Conservation (phyloP, 2,329 filamentous ascomycete species). For the Sodiomyces alkalinus region DNA sequence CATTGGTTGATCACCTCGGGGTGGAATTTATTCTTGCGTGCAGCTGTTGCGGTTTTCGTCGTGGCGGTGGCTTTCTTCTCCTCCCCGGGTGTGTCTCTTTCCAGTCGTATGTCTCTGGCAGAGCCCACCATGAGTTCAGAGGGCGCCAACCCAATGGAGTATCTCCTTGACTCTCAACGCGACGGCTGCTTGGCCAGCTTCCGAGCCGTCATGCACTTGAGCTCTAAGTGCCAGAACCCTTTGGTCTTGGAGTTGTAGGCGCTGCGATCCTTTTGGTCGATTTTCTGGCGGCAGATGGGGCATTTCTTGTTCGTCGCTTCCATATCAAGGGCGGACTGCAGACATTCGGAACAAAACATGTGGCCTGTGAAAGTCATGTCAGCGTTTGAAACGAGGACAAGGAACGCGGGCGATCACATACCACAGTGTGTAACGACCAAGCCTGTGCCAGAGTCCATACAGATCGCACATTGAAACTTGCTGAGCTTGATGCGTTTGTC, state of each 20-base stretch:
- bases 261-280: conserved; percentile 30
- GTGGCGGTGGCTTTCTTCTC: too few relatives aligned
- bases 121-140: too few relatives aligned
- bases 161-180: too few relatives aligned
- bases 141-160: too few relatives aligned
- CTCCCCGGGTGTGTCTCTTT: too few relatives aligned
- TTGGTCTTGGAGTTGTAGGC: conserved; percentile 29
- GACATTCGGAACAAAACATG: conserved; percentile 47
- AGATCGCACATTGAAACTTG: conserved; percentile 50
- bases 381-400: not conserved
- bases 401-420: conserved; percentile 21
- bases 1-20: too few relatives aligned
- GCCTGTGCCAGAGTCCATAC: conserved; percentile 44
- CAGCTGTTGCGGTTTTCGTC: too few relatives aligned
- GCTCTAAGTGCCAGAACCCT: conserved; percentile 41
- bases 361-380: conserved; percentile 31
- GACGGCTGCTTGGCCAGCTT: conserved; percentile 26
- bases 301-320: conserved; percentile 41
- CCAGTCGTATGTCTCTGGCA: too few relatives aligned
- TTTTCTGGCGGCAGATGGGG: conserved; percentile 46
- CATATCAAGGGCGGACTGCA: conserved; percentile 44
- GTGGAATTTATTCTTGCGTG: too few relatives aligned
- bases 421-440: conserved; percentile 52
- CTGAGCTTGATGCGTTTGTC: conserved; percentile 37
- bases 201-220: conserved; percentile 45